Evolutionary conservation across 108 stramenopile genomes (phyloP).

Genomic region (Conticribra weissflogii): DNA sequence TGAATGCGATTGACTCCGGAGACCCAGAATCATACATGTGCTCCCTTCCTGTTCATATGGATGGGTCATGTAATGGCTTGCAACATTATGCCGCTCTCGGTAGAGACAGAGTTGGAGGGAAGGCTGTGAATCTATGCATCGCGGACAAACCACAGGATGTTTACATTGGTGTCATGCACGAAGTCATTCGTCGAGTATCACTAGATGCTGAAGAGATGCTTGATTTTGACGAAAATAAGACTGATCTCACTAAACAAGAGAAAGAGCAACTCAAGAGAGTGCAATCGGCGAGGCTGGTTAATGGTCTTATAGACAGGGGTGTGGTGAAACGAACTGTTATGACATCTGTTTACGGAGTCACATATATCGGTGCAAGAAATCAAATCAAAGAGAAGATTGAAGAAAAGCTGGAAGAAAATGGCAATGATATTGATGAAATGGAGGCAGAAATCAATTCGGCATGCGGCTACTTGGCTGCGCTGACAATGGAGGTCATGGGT

Average conservation of each 20-base stretch:
- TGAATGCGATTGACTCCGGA: conserved; percentile 88
- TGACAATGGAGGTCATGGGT: conserved; percentile 95
- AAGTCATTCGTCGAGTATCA: conserved; percentile 84
- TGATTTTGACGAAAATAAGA: conserved; percentile 65
- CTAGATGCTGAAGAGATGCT: conserved; percentile 66
- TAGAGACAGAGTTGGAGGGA: conserved; percentile 94
- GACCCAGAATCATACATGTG: conserved; percentile 90
- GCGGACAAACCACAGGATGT: conserved; percentile 96
- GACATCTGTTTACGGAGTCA: conserved; percentile 99
- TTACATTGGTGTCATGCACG: conserved; percentile 94
- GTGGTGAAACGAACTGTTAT: conserved; percentile 99
- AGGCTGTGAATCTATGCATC: conserved; percentile 95
- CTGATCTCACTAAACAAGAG: conserved; percentile 59
- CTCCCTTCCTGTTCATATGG: conserved; percentile 95
- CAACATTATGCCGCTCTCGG: conserved; percentile 99
- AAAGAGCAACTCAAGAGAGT: conserved; percentile 64
- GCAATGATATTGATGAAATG: conserved; percentile 82
- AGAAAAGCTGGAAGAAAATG: conserved; percentile 80
- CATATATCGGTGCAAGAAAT: conserved; percentile 94
- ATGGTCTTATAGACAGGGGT: conserved; percentile 93
- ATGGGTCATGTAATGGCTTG: conserved; percentile 99
- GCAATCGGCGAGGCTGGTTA: conserved; percentile 76
- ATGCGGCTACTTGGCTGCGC: conserved; percentile 87
- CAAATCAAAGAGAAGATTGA: conserved; percentile 94
- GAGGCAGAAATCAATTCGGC: conserved; percentile 83